Conservation (phyloP, 495 filamentous ascomycete genomes). For the Venustampulla echinocandica region DNA sequence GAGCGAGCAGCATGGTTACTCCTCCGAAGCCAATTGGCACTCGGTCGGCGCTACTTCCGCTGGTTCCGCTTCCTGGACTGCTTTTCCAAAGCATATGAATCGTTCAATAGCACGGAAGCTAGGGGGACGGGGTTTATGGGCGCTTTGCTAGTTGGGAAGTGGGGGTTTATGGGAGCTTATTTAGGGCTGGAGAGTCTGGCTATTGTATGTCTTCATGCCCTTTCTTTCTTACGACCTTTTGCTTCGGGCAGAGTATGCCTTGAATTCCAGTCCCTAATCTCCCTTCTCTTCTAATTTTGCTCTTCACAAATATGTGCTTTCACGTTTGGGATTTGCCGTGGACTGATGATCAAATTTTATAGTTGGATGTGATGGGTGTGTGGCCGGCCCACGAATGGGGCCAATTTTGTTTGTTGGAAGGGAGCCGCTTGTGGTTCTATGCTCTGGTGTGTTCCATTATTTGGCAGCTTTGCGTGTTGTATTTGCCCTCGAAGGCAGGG, state of each 20-base stretch:
- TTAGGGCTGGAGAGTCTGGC: constrained; percentile 37
- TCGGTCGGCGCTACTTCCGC: constrained; percentile 46
- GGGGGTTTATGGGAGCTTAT: constrained; percentile 39
- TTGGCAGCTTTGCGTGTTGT: constrained; percentile 14
- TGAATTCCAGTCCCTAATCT: too few species aligned
- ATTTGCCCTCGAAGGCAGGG: not conserved
- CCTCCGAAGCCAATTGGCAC: constrained; percentile 13
- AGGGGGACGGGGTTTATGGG: not conserved
- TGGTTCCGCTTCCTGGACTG: constrained; percentile 54
- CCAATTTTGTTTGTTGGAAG: constrained; percentile 36
- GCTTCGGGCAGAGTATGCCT: too few species aligned
- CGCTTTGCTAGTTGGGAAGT: constrained; percentile 29
- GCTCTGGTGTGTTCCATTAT: constrained; percentile 30
- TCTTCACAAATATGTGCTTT: not conserved
- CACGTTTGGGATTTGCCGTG: not conserved
- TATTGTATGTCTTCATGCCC: constrained; percentile 25
- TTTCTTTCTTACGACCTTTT: constrained; percentile 1
- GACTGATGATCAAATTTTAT: not conserved
- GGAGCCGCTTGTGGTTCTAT: constrained; percentile 58
- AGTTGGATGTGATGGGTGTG: constrained; percentile 43
- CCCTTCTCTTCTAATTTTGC: constrained; percentile 3
- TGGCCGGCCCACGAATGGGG: constrained; percentile 25
- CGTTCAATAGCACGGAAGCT: not conserved
- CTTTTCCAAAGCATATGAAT: constrained; percentile 39
- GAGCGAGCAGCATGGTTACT: constrained; percentile 13